Evolutionary conservation across 2,329 filamentous ascomycete genomes (phyloP), one percentile per base, ranked within the genome.

Genomic region (Karstenula rhodostoma): DNA sequence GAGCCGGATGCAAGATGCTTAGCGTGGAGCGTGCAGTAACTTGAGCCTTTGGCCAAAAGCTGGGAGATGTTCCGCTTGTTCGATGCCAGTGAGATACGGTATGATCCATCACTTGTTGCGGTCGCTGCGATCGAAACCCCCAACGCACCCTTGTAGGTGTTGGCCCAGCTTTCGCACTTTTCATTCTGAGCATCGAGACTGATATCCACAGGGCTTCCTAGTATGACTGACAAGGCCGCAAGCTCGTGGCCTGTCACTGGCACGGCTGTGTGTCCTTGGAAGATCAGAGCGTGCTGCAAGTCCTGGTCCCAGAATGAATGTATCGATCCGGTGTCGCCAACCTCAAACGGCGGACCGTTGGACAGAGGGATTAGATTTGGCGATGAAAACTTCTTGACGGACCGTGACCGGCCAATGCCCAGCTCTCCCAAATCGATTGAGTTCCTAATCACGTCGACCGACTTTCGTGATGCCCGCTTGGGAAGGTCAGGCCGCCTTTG

Each of bases 1-100:
- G 70, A 73, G 43, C 74, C 73, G 10, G 64, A 67, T 10, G 73
- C 72, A 9, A 77, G 54, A 47, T 77, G 74, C 56, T 76, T 77
- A 44, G 74, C 73, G 54, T 66, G 72, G 8, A 77, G 64, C 5
- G 66, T 62, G n/a, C 73, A 77, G 48, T 69, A 68, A 8, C 69
- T 61, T 1, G 71, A 71, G 27, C 70, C 69, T 33, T 56, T 62
- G 1, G 69, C 58, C 1, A 69, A 67, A 22, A 66, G 61, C 35
- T 75, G 72, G 2, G 67, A 59, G 27, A 68, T 63, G 19, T 57
- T 67, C 12, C 65, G 70, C 42, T 68, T 73, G 44, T 71, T 67
- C 33, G 69, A 65, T 33, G 48, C 58, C 17, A 77, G 64, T 1
- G 66, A 66, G 10, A 77, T 54, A 13, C 67, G 64, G 33, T 67